A percentile compares a stretch with the other conserved stretches of the same genome.
Evolutionary conservation across 2,329 filamentous ascomycete species (phyloP).

Genomic region (Penicillium sp.): DNA sequence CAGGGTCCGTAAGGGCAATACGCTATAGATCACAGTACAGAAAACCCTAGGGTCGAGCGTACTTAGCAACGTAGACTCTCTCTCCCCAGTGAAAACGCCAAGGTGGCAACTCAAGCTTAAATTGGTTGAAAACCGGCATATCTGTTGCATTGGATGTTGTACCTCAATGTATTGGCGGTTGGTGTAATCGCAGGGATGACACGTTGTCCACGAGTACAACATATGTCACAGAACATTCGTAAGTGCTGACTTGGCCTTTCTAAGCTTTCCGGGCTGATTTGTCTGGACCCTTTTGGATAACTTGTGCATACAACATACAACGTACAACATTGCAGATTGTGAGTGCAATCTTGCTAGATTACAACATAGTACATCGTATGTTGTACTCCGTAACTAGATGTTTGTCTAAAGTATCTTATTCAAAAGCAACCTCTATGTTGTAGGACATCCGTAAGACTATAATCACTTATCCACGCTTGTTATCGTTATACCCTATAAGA

Average conservation of each 20-base stretch:
- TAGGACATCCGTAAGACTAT: neutral
- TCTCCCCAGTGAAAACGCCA: slow-evolving; percentile 15
- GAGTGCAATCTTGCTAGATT: neutral
- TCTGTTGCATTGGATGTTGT: neutral
- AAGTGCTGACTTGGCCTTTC: neutral
- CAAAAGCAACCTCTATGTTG: neutral
- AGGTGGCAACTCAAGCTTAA: slow-evolving; percentile 19
- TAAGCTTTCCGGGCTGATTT: neutral
- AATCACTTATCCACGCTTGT: neutral
- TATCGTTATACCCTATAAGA: neutral
- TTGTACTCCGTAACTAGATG: too few species aligned
- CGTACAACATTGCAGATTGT: neutral
- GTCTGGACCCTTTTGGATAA: neutral
- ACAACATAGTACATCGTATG: too few species aligned
- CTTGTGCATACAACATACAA: too few species aligned
- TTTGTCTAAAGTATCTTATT: neutral
- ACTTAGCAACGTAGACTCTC: neutral
- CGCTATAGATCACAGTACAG: neutral
- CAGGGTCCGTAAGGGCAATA: neutral
- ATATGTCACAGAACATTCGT: neutral
- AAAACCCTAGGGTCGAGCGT: neutral
- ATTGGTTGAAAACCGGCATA: neutral
- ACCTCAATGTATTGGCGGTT: neutral
- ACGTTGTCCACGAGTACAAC: neutral
- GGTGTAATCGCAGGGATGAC: neutral